Evolutionary conservation across 1,284 basidiomycete genomes (phyloP).

Genomic region (Leccinum holopus): DNA sequence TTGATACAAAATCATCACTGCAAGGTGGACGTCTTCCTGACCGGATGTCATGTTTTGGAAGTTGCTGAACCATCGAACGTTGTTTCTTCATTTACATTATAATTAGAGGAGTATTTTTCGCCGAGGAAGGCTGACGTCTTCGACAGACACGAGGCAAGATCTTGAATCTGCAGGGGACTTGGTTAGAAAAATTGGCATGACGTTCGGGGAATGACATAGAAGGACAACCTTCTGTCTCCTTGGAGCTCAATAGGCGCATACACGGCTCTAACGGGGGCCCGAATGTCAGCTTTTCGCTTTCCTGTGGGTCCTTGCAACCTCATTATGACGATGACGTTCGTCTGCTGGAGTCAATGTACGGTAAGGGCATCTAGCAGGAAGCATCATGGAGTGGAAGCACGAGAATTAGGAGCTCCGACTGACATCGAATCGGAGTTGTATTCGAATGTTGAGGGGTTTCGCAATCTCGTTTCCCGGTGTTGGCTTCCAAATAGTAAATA

Average conservation of each 20-base stretch:
- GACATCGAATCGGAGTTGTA: slow-evolving; percentile 9
- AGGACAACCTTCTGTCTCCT: background rate
- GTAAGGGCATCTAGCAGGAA: too few relatives aligned
- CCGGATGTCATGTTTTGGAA: slow-evolving; percentile 19
- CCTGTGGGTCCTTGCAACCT: background rate
- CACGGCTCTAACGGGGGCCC: background rate
- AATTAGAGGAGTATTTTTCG: background rate
- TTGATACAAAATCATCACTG: background rate
- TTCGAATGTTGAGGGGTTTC: background rate
- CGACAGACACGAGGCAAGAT: background rate
- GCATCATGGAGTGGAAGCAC: too few relatives aligned
- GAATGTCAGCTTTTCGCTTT: background rate
- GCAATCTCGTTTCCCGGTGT: too few relatives aligned
- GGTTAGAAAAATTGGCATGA: background rate
- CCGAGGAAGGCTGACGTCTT: background rate
- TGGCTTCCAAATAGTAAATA: too few relatives aligned
- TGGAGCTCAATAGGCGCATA: background rate
- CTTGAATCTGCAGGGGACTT: background rate
- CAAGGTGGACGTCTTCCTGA: slow-evolving; percentile 17
- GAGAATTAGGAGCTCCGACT: background rate
- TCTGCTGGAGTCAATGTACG: too few relatives aligned
- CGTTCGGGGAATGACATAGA: background rate
- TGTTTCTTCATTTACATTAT: background rate
- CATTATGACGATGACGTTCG: too few relatives aligned
- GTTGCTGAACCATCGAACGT: slow-evolving; percentile 7